Conservation (phyloP, 371 early-diverging fungal species). For the Coemansia sp. region DNA sequence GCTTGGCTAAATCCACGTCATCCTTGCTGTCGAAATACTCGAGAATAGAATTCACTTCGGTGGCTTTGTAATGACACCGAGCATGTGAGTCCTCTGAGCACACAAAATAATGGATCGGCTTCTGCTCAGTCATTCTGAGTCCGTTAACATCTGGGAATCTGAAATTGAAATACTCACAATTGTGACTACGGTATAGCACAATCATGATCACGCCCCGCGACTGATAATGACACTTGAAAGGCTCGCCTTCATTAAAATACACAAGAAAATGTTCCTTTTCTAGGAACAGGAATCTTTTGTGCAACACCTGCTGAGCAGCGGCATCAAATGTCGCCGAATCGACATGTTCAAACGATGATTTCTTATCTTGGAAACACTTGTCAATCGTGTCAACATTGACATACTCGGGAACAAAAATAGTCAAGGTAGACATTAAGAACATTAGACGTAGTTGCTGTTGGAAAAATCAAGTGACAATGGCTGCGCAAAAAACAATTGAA, state of each 20-base stretch:
- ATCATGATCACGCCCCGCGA: conserved; percentile 1
- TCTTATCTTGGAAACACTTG: conserved; percentile 3
- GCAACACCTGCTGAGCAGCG: neutral
- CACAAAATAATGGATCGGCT: conserved; percentile 10
- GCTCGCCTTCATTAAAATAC: neutral
- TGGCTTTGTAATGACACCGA: neutral
- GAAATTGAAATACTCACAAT: neutral
- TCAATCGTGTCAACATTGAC: conserved; percentile 1
- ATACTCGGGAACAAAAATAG: conserved; percentile 11
- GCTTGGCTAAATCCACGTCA: neutral
- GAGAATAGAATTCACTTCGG: conserved; percentile 7
- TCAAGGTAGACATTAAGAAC: neutral
- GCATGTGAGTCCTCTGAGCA: neutral
- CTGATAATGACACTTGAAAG: conserved; percentile 8
- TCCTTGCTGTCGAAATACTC: conserved; percentile 7
- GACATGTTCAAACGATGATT: neutral
- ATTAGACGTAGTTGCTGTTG: neutral
- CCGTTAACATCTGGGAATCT: neutral
- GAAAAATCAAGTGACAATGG: neutral
- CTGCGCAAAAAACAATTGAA: neutral
- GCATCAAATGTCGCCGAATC: conserved; percentile 6
- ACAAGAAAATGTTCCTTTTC: conserved; percentile 8
- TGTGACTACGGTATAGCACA: neutral
- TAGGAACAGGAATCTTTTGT: neutral
- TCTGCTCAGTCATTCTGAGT: neutral